Evolutionary conservation across 805 yeast genomes (phyloP).

Genomic region (Metschnikowia shivogae): DNA sequence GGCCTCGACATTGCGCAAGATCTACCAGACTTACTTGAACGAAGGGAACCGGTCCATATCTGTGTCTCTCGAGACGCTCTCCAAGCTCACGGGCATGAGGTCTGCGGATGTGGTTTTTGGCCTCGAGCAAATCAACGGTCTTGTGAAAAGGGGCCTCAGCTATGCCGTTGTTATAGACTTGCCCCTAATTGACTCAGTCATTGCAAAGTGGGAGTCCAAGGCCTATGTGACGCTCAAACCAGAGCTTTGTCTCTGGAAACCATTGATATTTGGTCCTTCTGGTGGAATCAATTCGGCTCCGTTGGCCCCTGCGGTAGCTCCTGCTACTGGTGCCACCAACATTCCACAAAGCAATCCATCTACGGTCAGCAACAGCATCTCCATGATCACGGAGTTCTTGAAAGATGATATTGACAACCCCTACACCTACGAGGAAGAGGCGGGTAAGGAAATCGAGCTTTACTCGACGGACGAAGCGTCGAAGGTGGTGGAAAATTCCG

Average conservation of each 20-base stretch:
- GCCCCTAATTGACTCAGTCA: constrained; percentile 35
- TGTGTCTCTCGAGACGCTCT: constrained; percentile 56
- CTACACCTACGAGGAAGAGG: constrained; percentile 54
- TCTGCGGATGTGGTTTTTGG: constrained; percentile 85
- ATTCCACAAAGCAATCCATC: constrained; percentile 7
- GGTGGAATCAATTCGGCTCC: constrained; percentile 74
- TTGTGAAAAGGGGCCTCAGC: constrained; percentile 42
- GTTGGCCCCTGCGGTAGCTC: constrained; percentile 25
- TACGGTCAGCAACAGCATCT: constrained; percentile 45
- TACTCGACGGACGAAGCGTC: constrained; percentile 20
- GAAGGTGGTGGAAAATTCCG: constrained; percentile 12
- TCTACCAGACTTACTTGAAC: constrained; percentile 21
- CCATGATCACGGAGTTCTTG: constrained; percentile 54
- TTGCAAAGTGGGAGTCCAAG: constrained; percentile 52
- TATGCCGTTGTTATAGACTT: constrained; percentile 56
- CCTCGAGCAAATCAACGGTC: constrained; percentile 67
- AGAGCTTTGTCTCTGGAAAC: constrained; percentile 67
- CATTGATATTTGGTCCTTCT: constrained; percentile 77
- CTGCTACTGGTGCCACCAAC: constrained; percentile 1
- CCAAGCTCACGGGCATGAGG: constrained; percentile 78
- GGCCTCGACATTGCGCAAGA: constrained; percentile 41
- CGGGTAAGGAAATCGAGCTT: constrained; percentile 41
- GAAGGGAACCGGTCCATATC: constrained; percentile 6
- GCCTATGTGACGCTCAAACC: constrained; percentile 50
- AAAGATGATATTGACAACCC: constrained; percentile 68